A percentile compares a stretch with the other conserved stretches of the same genome.
Conservation (phyloP, 1,284 basidiomycete genomes). For the Mycena citricolor region DNA sequence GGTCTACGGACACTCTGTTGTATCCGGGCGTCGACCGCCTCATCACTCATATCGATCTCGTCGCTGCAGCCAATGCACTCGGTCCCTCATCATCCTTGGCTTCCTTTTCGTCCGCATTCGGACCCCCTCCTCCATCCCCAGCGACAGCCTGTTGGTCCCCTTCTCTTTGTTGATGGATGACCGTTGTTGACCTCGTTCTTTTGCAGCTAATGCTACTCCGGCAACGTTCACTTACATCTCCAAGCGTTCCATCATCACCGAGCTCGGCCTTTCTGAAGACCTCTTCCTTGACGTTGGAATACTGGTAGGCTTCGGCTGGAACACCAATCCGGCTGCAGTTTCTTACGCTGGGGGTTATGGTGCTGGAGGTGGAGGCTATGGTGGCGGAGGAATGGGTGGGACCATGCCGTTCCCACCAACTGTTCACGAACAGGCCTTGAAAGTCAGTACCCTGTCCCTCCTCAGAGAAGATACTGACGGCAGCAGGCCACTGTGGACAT, state of each 20-base stretch:
- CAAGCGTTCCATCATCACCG: conserved; percentile 75
- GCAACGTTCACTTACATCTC: conserved; percentile 87
- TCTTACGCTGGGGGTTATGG: no score
- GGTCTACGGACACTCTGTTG: conserved; percentile 86
- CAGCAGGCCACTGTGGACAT: conserved; percentile 73
- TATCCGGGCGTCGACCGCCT: conserved; percentile 91
- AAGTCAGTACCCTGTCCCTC: conserved; percentile 30
- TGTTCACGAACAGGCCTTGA: conserved; percentile 76
- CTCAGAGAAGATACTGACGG: neutral
- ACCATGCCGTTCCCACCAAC: conserved; percentile 86
- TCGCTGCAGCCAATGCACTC: conserved; percentile 26
- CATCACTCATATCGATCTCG: conserved; percentile 84
- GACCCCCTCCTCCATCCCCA: neutral
- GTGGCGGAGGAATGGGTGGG: no score
- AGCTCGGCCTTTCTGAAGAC: conserved; percentile 80
- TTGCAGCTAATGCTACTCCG: conserved; percentile 53
- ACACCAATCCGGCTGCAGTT: no score
- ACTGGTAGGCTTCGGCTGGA: conserved; percentile 87
- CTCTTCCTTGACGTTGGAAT: conserved; percentile 96
- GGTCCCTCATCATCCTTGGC: neutral
- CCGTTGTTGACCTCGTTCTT: no score
- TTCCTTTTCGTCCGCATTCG: neutral
- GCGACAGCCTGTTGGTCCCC: neutral
- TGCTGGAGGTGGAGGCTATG: no score
- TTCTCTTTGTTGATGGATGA: no score